Base-by-base conservation (phyloP, 2,329 filamentous ascomycete genomes). In the Hyphodiscus sp. region DNA sequence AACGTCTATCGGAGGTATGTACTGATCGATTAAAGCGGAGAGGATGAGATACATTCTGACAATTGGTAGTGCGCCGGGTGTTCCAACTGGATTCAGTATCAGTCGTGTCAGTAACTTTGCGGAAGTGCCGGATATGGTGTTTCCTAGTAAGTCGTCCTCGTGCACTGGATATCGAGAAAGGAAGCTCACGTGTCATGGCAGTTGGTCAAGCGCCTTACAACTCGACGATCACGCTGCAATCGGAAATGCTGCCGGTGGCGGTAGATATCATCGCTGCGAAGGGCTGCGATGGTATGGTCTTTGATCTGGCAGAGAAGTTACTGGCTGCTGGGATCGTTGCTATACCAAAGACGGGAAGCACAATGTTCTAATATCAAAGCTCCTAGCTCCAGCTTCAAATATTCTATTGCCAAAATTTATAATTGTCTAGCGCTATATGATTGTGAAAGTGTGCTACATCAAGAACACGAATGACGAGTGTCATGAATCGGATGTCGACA, bases 241-340 rank as follows among this genome's bases (percentile, higher is more conserved):
- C 69, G 0, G 77, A 81, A 63, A 71, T 73, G 45, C 63, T 84
- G 33, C 82, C 82, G 0, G 81, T 85, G 0, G 76, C 78, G 0
- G 74, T 83, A 0, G 73, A 81, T 56, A 69, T 85, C 19, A 68
- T 85, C 67, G 81, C 74, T 0, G 77, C 79, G 0, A 77, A 75
- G 58, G 81, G 81, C 0, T 86, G 82, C 57, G 82, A 85, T 66
- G 77, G 78, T 0, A 72, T 84, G 69, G 61, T 85, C 23, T 78
- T 77, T 43, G 73, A 72, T 44, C 64, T 85, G 48, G 76, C 80
- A 2, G 68, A 74, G 48, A 76, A 79, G 43, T 56, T 85, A 52
- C 71, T 76, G 1, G 67, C 67, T 23, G 74, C 70, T 16, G 79
- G 79, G 0, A 70, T 82, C 2, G 19, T 82, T 43, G 70, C 69